Base-by-base conservation (phyloP, 768 basidiomycete genomes). In the Podaxis sp. region DNA sequence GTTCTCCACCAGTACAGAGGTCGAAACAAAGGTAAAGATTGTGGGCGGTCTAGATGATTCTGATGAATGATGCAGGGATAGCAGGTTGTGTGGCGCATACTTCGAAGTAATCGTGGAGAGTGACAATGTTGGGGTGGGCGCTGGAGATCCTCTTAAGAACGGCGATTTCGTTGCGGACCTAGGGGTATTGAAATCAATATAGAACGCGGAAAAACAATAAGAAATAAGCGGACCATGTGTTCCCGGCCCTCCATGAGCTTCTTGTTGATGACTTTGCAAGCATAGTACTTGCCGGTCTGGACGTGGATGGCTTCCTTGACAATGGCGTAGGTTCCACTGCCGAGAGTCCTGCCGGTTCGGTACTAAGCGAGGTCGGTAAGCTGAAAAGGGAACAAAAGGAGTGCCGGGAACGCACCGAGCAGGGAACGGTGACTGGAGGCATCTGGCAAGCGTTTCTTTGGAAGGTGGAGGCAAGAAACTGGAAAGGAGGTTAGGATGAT, bases 201-300 rank as follows among this genome's bases (percentile, higher is more conserved):
- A 27, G 49, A 19, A 47, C 36, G 25, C 51, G 50, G 13, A 27
- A 53, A 38, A 54, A 63, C 59, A 46, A 64, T 41, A 55, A 47
- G 43, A 40, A 60, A 54, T 6, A 33, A 40, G 71, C 86, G 67
- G 22, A 95, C 96, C 96, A 99, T 98, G 73, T 96, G 88, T 77
- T 98, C 96, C 66, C 96, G 82, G 4, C 96, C 96, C 73, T 96
- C 92, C 95, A 97, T 97, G 63, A 97, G 86, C 71, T 96, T 94
- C 84, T 98, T 98, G 87, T 96, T 98, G 78, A 98, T 95, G 70
- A 98, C 97, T 76, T 99, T 99, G 85, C 96, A 98, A 22, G 96
- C 97, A 80, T 90, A 98, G 78, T 96, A 96, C 74, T 97, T 85
- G 64, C 80, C 80, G 1, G 94, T 94, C 78, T 90, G 88, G 79